Base-by-base conservation (phyloP, 352 stramenopile species). In the Globisporangium echinulatum region DNA sequence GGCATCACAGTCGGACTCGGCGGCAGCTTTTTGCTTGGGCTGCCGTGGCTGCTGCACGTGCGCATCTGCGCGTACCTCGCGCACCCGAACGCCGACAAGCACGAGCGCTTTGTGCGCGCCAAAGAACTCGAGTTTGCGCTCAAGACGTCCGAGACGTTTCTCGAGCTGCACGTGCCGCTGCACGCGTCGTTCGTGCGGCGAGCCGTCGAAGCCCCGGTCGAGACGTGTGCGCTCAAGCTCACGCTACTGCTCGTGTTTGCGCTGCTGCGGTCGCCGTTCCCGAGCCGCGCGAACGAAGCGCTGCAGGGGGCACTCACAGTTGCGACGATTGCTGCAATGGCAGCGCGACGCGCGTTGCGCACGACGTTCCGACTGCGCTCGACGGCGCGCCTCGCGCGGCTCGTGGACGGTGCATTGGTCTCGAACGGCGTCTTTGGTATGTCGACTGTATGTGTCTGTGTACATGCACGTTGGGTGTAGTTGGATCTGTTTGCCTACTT, bases 51-150 rank as follows among this genome's bases (percentile, higher is more conserved):
- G 5, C 37, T 90, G n/a, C 59, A 58, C 19, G 59, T 50, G 3
- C 64, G 66, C 11, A 84, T 87, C 58, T 38, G 56, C 19, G 14
- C 43, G 10, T 70, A 67, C 7, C 40, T 85, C n/a, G 57, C 70
- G 10, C 66, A 79, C 5, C 49, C 56, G 1, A 62, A 61, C 39
- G 43, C 57, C 6, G 68, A 71, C 4, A 63, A 66, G 1, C 78
- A 90, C 61, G 81, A 90, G 54, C 63, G 58, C 0, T 80, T 85
- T 47, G 4, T 88, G 33, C 59, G 67, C 36, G 54, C 49, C 42
- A 88, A 80, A 14, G 81, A 90, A 54, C 40, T 88, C 2, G 76
- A 82, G 37, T 88, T 71, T 54, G 58, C 87, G 3, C 49, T 90
- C 2, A 64, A 70, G 10, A 79, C 71, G 1, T 90, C 78, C 6